Evolutionary conservation across 176 grass and related monocot genomes (phyloP).

Genomic region (Triticum turgidum): DNA sequence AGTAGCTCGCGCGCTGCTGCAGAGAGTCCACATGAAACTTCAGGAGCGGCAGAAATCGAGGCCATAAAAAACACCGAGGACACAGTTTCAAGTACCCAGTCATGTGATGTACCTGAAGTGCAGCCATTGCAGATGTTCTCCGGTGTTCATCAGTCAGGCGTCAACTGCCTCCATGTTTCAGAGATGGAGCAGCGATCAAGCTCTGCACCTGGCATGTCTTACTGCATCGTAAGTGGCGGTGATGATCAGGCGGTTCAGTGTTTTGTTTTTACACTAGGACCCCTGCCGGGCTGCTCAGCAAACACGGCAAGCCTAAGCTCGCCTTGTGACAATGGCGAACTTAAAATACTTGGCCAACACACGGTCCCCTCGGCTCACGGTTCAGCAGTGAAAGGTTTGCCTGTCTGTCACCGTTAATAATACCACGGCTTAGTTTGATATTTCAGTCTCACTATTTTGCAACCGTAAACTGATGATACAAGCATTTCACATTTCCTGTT

Average conservation of each 20-base stretch:
- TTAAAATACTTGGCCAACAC: constrained; percentile 50
- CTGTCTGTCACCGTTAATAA: not conserved
- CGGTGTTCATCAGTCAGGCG: constrained; percentile 78
- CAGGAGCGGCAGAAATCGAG: constrained; percentile 4
- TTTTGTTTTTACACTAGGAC: constrained; percentile 53
- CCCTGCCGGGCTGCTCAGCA: not conserved
- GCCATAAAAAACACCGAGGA: not conserved
- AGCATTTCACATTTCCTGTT: not conserved
- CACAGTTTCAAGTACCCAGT: constrained; percentile 20
- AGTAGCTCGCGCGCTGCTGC: not conserved
- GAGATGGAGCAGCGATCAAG: constrained; percentile 12
- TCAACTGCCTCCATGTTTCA: constrained; percentile 75
- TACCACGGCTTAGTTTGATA: not conserved
- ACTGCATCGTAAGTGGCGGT: constrained; percentile 69
- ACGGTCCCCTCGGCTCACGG: constrained; percentile 61
- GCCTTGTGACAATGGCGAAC: constrained; percentile 1
- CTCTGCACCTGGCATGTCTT: constrained; percentile 35
- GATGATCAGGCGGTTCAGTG: constrained; percentile 83
- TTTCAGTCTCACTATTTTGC: not conserved
- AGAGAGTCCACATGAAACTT: constrained; percentile 23
- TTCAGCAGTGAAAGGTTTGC: constrained; percentile 91
- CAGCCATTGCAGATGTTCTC: constrained; percentile 47
- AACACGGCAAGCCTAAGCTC: not conserved
- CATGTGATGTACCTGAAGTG: constrained; percentile 50
- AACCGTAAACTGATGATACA: not conserved